A percentile compares a stretch with the other conserved stretches of the same genome.
phyloP scores from a whole-genome alignment of 169 alveolate genomes.

The Cardiosporidium cionae region DNA sequence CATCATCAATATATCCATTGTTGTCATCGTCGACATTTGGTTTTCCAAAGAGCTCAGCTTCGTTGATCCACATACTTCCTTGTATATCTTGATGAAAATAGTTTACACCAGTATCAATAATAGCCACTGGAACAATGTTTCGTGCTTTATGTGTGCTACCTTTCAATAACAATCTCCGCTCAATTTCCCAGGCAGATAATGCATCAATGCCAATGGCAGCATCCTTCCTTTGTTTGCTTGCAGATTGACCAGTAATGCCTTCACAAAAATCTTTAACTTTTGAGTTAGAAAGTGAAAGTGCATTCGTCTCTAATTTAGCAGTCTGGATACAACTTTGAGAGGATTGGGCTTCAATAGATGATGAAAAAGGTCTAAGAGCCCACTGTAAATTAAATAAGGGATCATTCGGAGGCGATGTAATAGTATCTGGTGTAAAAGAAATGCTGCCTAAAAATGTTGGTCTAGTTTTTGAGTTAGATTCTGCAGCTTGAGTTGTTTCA shows the following conservation, averaged over 20 bases:
- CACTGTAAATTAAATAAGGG: conserved; percentile 19
- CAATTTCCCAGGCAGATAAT: neutral
- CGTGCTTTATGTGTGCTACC: neutral
- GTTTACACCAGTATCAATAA: conserved; percentile 52
- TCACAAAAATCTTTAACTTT: too few relatives aligned
- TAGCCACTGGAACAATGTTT: conserved; percentile 45
- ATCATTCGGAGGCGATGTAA: conserved; percentile 11
- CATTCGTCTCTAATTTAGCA: too few relatives aligned
- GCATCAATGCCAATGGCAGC: neutral
- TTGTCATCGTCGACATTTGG: conserved; percentile 49
- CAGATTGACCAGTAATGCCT: too few relatives aligned
- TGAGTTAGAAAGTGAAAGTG: too few relatives aligned
- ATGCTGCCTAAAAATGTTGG: too few relatives aligned
- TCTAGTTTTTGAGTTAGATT: too few relatives aligned
- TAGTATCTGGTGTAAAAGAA: too few relatives aligned
- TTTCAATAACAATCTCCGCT: too few relatives aligned
- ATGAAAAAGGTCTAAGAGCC: conserved; percentile 14
- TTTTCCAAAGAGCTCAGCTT: conserved; percentile 31
- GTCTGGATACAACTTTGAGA: too few relatives aligned
- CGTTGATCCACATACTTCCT: conserved; percentile 44
- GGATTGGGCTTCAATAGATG: too few relatives aligned
- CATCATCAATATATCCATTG: conserved; percentile 51
- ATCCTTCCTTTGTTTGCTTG: neutral
- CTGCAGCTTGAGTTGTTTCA: too few relatives aligned
- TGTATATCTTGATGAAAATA: conserved; percentile 39